Percentiles rank a stretch among this genome's conserved stretches.
These are phyloP conservation scores for Sphagnum contortum DNA, from an alignment of 225 moss, liverwort and hornwort species.

Conservation along the genomic window DNA sequence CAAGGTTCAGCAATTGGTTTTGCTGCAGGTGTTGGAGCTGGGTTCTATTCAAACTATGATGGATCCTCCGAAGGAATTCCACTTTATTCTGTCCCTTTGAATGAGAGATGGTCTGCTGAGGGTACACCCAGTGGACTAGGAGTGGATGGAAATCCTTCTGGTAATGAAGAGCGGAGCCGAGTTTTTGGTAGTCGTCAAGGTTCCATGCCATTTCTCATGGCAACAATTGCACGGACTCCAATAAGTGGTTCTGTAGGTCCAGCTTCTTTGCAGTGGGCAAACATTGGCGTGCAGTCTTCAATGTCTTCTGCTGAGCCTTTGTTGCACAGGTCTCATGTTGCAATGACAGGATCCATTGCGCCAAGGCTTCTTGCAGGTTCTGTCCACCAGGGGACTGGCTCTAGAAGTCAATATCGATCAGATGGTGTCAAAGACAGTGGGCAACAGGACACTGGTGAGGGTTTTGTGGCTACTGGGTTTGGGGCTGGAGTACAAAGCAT, in stretches of 20 bases:
- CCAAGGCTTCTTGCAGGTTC: slow-evolving; percentile 86
- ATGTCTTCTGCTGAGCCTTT: slow-evolving; percentile 67
- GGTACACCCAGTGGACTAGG: slow-evolving; percentile 30
- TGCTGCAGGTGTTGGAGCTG: slow-evolving; percentile 85
- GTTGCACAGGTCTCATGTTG: slow-evolving; percentile 72
- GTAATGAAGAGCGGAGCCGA: slow-evolving; percentile 93
- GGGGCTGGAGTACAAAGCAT: slow-evolving; percentile 30
- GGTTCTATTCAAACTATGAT: slow-evolving; percentile 94
- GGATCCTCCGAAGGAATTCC: slow-evolving; percentile 96
- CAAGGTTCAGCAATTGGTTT: slow-evolving; percentile 86
- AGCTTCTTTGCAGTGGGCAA: slow-evolving; percentile 96
- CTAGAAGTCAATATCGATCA: slow-evolving; percentile 51
- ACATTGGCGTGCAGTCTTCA: slow-evolving; percentile 65
- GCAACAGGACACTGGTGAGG: slow-evolving; percentile 66
- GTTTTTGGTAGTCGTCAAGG: slow-evolving; percentile 68
- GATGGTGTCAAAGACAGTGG: slow-evolving; percentile 65
- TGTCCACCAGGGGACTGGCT: slow-evolving; percentile 61
- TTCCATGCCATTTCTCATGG: slow-evolving; percentile 63
- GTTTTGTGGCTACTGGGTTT: slow-evolving; percentile 48
- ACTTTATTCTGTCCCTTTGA: slow-evolving; percentile 73
- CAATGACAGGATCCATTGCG: slow-evolving; percentile 45
- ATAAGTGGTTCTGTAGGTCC: slow-evolving; percentile 76
- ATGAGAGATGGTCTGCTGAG: slow-evolving; percentile 54
- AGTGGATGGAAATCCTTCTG: slow-evolving; percentile 47
- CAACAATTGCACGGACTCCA: slow-evolving; percentile 49